A percentile compares a stretch with the other conserved stretches of the same genome.
Conservation (phyloP, 148 eudicot species). For the Camellia japonica region DNA sequence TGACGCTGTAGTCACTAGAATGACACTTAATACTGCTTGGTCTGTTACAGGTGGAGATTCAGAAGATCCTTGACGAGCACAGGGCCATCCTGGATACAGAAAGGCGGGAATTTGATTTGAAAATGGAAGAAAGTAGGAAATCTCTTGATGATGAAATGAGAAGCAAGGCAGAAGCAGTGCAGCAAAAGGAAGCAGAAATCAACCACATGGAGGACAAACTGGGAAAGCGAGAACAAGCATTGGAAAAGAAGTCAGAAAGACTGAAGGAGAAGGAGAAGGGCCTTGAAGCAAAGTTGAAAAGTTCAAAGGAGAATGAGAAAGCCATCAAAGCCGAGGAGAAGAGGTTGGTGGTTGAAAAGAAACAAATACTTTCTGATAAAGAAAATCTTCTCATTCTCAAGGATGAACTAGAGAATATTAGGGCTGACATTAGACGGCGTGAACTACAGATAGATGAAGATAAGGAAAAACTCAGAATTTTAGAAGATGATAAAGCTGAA, state of each 20-base stretch:
- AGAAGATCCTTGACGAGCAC: slow-evolving; percentile 61
- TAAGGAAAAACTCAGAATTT: slow-evolving; percentile 44
- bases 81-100: slow-evolving; percentile 43
- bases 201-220: slow-evolving; percentile 65
- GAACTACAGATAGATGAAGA: slow-evolving; percentile 62
- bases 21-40: slow-evolving; percentile 2
- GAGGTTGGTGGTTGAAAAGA: slow-evolving; percentile 46
- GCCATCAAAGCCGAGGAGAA: slow-evolving; percentile 50
- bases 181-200: slow-evolving; percentile 52
- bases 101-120: slow-evolving; percentile 62
- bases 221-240: slow-evolving; percentile 54
- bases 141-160: slow-evolving; percentile 55
- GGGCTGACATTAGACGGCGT: slow-evolving; percentile 38
- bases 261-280: slow-evolving; percentile 75
- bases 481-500: slow-evolving; percentile 55
- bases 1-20: neutral
- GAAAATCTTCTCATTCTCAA: slow-evolving; percentile 41
- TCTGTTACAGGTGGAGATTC: slow-evolving; percentile 64
- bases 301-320: slow-evolving; percentile 62
- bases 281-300: slow-evolving; percentile 51
- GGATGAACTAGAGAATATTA: slow-evolving; percentile 54
- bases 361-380: slow-evolving; percentile 45
- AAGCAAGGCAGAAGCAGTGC: slow-evolving; percentile 40
- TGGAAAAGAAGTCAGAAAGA: slow-evolving; percentile 69
- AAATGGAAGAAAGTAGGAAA: slow-evolving; percentile 53